Percentiles rank a stretch among this genome's conserved stretches.
Evolutionary conservation across 2,329 filamentous ascomycete genomes (phyloP).

Genomic region (Colletotrichum tanaceti): DNA sequence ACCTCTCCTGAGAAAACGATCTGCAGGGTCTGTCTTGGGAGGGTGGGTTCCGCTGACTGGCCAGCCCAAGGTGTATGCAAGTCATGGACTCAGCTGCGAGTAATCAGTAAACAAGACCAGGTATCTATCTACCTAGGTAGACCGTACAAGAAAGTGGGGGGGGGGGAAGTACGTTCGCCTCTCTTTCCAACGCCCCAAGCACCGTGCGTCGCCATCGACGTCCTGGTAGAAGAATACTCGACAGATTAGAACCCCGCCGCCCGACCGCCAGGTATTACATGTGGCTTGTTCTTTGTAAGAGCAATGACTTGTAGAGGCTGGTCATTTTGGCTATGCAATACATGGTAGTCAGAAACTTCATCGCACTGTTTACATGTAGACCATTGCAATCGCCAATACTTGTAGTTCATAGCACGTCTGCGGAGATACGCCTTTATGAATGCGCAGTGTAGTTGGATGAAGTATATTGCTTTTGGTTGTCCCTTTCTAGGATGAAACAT

Average conservation of each 20-base stretch:
- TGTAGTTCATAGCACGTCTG: neutral
- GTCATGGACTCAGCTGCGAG: neutral
- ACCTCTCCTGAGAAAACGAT: neutral
- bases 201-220: too few species aligned
- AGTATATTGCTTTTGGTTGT: neutral
- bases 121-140: too few species aligned
- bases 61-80: neutral
- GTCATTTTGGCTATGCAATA: too few species aligned
- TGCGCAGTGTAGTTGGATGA: neutral
- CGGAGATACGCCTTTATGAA: neutral
- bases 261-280: too few species aligned
- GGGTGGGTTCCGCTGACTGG: neutral
- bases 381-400: neutral
- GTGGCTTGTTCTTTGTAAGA: too few species aligned
- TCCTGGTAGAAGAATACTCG: too few species aligned
- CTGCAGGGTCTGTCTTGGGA: neutral
- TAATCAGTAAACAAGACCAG: neutral
- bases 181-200: too few species aligned
- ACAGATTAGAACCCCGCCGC: too few species aligned
- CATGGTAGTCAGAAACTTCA: too few species aligned
- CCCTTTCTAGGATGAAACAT: neutral
- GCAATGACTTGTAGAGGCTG: too few species aligned
- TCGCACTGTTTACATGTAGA: neutral
- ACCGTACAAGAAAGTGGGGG: too few species aligned
- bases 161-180: too few species aligned